A percentile compares a stretch with the other conserved stretches of the same genome.
These are phyloP conservation scores for Chaetomium strumarium DNA, from an alignment of 2,329 filamentous ascomycete species.

Conservation along the genomic window DNA sequence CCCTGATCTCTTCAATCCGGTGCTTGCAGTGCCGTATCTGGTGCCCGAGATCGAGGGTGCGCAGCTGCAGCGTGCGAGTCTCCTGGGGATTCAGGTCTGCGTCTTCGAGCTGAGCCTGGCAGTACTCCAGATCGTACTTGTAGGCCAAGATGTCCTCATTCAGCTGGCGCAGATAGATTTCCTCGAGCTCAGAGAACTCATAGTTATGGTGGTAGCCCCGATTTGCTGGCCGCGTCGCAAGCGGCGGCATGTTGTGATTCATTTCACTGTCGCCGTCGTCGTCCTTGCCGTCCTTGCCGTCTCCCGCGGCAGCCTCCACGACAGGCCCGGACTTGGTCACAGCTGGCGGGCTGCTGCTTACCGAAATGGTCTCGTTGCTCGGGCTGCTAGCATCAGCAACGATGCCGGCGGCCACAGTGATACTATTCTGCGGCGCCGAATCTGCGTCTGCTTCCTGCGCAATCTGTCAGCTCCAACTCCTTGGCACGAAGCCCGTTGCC, in stretches of 20 bases:
- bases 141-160: slow-evolving; percentile 39
- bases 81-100: slow-evolving; percentile 37
- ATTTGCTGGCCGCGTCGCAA: not conserved
- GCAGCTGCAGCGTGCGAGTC: slow-evolving; percentile 36
- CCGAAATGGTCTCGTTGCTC: not conserved
- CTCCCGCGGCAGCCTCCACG: not conserved
- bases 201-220: slow-evolving; percentile 10
- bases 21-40: slow-evolving; percentile 39
- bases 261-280: not conserved
- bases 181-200: slow-evolving; percentile 24
- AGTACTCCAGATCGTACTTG: slow-evolving; percentile 39
- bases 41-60: slow-evolving; percentile 38
- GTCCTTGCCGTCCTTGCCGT: not conserved
- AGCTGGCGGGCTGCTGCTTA: not conserved
- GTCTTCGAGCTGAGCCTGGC: slow-evolving; percentile 31
- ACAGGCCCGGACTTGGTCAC: not conserved
- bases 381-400: not conserved
- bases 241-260: not conserved
- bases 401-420: slow-evolving; percentile 13
- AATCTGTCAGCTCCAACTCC: not conserved
- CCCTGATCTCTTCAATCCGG: slow-evolving; percentile 34
- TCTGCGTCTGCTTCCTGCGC: slow-evolving; percentile 2
- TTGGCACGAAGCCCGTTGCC: not conserved
- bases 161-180: slow-evolving; percentile 33
- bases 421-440: slow-evolving; percentile 15